These are phyloP conservation scores for Pleurotus eryngii DNA, from an alignment of 768 basidiomycete species.

Conservation along the genomic window DNA sequence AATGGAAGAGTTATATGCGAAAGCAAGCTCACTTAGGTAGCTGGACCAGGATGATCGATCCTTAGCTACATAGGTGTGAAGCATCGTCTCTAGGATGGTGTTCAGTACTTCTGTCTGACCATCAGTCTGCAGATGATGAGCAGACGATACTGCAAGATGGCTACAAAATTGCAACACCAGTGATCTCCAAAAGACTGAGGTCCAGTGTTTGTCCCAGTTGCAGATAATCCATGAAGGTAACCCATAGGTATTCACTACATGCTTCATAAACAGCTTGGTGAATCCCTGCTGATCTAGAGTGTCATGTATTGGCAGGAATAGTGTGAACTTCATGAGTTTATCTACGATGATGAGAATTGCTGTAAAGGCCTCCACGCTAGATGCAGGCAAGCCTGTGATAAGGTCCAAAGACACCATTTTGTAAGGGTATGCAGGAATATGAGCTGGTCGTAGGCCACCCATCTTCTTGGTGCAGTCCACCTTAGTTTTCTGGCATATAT, in stretches of 20 bases:
- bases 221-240: conserved; percentile 18
- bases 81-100: no score
- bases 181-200: conserved; percentile 24
- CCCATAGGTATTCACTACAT: conserved; percentile 17
- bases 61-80: no score
- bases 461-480: conserved; percentile 6
- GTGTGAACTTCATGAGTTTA: conserved; percentile 8
- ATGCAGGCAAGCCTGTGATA: conserved; percentile 19
- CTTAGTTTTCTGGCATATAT: no score
- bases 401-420: conserved; percentile 17
- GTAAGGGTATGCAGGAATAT: conserved; percentile 19
- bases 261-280: conserved; percentile 17
- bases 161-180: conserved; percentile 15
- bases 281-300: conserved; percentile 16
- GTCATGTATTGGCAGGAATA: conserved; percentile 14
- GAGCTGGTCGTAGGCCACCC: conserved; percentile 18
- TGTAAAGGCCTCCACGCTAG: conserved; percentile 11
- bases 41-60: no score
- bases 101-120: conserved; percentile 26
- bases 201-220: conserved; percentile 10
- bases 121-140: conserved; percentile 20
- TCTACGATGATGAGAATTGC: conserved; percentile 27
- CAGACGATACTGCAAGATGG: conserved; percentile 20
- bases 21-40: no score
- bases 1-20: no score